Evolutionary conservation across 1,139 yeast genomes (phyloP), one percentile per base, ranked within the genome.

Genomic region (Groenewaldozyma auringiensis): DNA sequence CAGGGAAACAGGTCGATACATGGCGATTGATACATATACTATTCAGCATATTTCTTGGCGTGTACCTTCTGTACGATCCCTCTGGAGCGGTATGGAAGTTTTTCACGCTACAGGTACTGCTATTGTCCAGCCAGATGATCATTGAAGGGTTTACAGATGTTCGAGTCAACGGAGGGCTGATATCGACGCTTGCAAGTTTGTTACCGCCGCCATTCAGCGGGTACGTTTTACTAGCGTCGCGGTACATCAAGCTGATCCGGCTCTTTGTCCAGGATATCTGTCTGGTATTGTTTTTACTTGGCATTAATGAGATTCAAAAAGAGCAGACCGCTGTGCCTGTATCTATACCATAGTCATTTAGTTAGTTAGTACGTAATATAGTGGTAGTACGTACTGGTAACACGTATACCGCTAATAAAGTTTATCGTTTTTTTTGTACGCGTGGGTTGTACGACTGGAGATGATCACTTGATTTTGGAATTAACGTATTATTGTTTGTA

Each of bases 51-150:
- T 21, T 45, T 17, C 47, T 54, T n/a, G 48, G 17, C 21, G 18
- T 6, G 16, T 45, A 17, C 41, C 25, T 9, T 32, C 42, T 4
- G 18, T 35, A 14, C 34, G 37, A 25, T 17, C 33, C 37, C 40
- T 9, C 38, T 27, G 43, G 52, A 9, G 38, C 60, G n/a, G 42
- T 61, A 42, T 53, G 55, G 56, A 53, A 52, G 45, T 67, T 68
- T 48, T 52, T 60, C 42, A 58, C 66, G 4, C 46, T 56, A 9
- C 63, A 68, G 49, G 49, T 62, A 14, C 49, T 55, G 6, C 52
- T 67, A 40, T 61, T 62, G 20, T 51, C 63, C n/a, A 43, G 63
- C n/a, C 56, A 67, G 40, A 55, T 60, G 42, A 40, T 64, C 14
- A 40, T 62, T 13, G 70, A 67, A 54, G 37, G 60, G 58, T 25